Evolutionary conservation across 148 eudicot genomes (phyloP).

Genomic region (Camellia granthamiana): DNA sequence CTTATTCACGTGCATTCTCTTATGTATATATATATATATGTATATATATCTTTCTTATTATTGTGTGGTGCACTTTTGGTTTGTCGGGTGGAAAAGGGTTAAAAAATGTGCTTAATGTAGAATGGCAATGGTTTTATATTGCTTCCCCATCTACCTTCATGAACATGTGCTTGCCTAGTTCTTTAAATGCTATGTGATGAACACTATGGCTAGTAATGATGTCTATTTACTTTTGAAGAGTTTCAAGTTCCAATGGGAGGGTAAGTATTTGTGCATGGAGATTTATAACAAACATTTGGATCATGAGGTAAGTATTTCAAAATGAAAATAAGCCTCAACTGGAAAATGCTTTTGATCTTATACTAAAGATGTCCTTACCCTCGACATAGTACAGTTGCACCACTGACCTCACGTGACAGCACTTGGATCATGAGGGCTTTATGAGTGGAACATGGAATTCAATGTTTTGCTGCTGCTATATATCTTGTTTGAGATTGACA

Average conservation of each 20-base stretch:
- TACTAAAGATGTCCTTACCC: no score
- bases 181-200: background rate
- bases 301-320: background rate
- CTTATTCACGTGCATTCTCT: background rate
- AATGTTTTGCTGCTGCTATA: background rate
- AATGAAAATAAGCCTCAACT: background rate
- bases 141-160: slow-evolving; percentile 6
- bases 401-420: no score
- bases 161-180: slow-evolving; percentile 3
- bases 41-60: background rate
- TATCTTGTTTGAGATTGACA: background rate
- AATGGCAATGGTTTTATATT: background rate
- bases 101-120: background rate
- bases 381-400: no score
- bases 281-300: background rate
- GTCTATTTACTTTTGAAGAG: slow-evolving; percentile 23
- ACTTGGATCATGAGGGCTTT: no score
- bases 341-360: background rate
- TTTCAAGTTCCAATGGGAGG: slow-evolving; percentile 59
- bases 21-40: background rate
- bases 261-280: background rate
- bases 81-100: background rate
- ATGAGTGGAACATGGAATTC: background rate
- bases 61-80: background rate
- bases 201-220: slow-evolving; percentile 14